Evolutionary conservation across 208 protist species (phyloP).

Genomic region (Acanthamoeba healyi): DNA sequence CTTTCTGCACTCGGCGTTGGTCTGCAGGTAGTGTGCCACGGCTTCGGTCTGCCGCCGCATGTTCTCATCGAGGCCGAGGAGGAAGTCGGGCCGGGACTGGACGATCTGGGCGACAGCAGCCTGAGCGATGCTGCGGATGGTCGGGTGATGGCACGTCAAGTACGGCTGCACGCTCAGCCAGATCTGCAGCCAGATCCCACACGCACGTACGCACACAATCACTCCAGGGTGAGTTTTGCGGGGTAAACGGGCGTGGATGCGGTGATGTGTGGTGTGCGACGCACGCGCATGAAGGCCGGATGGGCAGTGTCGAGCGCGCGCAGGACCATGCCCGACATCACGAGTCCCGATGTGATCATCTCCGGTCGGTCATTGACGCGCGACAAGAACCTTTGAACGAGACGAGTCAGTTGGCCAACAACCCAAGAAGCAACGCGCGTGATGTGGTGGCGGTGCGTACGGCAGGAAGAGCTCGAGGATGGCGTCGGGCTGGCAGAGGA

Average conservation of each 20-base stretch:
- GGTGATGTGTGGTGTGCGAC: too few relatives aligned
- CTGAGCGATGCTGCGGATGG: conserved; percentile 14
- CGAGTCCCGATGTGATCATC: conserved; percentile 6
- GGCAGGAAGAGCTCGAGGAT: background rate
- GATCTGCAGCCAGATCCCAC: background rate
- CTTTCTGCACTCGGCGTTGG: conserved; percentile 13
- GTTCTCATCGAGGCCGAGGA: background rate
- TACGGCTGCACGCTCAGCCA: conserved; percentile 16
- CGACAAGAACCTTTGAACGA: background rate
- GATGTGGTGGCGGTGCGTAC: too few relatives aligned
- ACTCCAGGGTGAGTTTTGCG: too few relatives aligned
- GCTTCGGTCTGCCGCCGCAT: background rate
- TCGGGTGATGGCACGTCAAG: background rate
- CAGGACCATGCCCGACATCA: background rate
- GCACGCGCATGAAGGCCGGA: background rate
- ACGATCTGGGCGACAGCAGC: background rate
- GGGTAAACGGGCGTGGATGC: too few relatives aligned
- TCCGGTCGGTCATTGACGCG: background rate
- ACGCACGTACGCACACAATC: background rate
- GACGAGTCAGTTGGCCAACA: too few relatives aligned
- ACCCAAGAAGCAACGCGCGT: too few relatives aligned
- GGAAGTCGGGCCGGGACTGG: background rate
- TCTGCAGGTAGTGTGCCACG: background rate
- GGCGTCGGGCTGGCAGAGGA: background rate
- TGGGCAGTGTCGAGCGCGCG: background rate